phyloP scores from a whole-genome alignment of 2,329 filamentous ascomycete genomes.

The Penicillium occitanis region DNA sequence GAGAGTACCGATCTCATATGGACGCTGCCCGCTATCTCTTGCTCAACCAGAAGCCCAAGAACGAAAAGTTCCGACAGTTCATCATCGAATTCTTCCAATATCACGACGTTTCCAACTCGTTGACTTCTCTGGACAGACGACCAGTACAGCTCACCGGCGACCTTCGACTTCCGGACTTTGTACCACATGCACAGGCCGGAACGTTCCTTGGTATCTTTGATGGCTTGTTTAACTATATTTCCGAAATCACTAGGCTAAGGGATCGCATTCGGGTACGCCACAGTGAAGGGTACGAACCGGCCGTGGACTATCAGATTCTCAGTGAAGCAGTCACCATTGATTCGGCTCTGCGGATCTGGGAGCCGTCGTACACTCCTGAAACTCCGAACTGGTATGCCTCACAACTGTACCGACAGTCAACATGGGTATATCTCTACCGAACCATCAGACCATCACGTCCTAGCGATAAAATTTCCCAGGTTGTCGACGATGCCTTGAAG shows the following conservation, averaged over 20 bases:
- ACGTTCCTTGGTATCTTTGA: conserved; percentile 78
- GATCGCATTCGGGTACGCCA: conserved; percentile 72
- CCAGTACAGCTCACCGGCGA: conserved; percentile 55
- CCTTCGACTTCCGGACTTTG: conserved; percentile 55
- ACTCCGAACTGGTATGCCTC: conserved; percentile 57
- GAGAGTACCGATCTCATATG: conserved; percentile 78
- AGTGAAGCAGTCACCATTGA: conserved; percentile 75
- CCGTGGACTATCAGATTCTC: conserved; percentile 70
- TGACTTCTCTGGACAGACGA: conserved; percentile 56
- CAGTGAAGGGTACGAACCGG: conserved; percentile 60
- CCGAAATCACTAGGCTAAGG: conserved; percentile 74
- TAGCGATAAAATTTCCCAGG: conserved; percentile 55
- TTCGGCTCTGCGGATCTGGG: conserved; percentile 71
- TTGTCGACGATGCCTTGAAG: conserved; percentile 59
- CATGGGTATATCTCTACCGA: conserved; percentile 63
- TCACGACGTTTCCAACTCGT: conserved; percentile 62
- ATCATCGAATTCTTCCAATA: conserved; percentile 80
- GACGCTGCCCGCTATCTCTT: conserved; percentile 72
- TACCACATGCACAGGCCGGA: conserved; percentile 56
- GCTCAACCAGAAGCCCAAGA: conserved; percentile 59
- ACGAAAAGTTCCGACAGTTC: conserved; percentile 69
- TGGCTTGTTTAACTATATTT: conserved; percentile 75
- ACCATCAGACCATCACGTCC: conserved; percentile 60
- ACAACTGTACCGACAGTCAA: conserved; percentile 62
- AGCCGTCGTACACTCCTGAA: conserved; percentile 56